Evolutionary conservation across 768 basidiomycete species (phyloP).

Genomic region (Psilocybe subaeruginosa): DNA sequence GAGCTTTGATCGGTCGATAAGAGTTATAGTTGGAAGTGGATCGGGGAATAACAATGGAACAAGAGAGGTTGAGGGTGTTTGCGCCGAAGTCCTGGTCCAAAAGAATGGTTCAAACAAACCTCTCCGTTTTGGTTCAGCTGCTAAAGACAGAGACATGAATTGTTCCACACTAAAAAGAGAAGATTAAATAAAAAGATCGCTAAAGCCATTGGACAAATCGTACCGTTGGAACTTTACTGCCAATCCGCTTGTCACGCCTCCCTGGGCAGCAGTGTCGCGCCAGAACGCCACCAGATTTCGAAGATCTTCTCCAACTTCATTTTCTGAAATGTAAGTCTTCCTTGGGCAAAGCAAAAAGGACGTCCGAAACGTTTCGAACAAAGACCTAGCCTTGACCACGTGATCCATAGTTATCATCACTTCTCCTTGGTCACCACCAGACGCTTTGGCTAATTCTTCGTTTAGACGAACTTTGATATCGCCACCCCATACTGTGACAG

Average conservation of each 20-base stretch:
- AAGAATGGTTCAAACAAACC: conserved; percentile 79
- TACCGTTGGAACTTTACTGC: conserved; percentile 67
- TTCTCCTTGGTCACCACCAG: conserved; percentile 43
- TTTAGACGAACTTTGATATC: conserved; percentile 50
- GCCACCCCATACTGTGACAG: conserved; percentile 72
- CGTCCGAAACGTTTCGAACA: conserved; percentile 58
- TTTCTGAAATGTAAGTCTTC: conserved; percentile 34
- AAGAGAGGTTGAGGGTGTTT: conserved; percentile 57
- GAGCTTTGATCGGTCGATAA: conserved; percentile 69
- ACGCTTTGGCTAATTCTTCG: conserved; percentile 49
- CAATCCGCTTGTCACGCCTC: conserved; percentile 42
- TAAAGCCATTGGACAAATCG: conserved; percentile 24
- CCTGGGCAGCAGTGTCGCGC: conserved; percentile 48
- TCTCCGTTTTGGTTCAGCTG: conserved; percentile 74
- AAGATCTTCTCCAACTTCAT: conserved; percentile 48
- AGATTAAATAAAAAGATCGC: neutral
- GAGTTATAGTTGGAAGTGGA: conserved; percentile 64
- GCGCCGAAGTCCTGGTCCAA: conserved; percentile 54
- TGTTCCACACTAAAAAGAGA: conserved; percentile 61
- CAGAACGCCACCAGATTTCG: conserved; percentile 58
- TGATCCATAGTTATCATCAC: conserved; percentile 44
- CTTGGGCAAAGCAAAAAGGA: conserved; percentile 56
- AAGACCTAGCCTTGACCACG: conserved; percentile 40
- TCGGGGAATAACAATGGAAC: conserved; percentile 80
- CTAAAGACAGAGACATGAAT: conserved; percentile 77